These are phyloP conservation scores for Hyparrhenia diplandra DNA, from an alignment of 176 grass and related monocot genomes.

Conservation along the genomic window DNA sequence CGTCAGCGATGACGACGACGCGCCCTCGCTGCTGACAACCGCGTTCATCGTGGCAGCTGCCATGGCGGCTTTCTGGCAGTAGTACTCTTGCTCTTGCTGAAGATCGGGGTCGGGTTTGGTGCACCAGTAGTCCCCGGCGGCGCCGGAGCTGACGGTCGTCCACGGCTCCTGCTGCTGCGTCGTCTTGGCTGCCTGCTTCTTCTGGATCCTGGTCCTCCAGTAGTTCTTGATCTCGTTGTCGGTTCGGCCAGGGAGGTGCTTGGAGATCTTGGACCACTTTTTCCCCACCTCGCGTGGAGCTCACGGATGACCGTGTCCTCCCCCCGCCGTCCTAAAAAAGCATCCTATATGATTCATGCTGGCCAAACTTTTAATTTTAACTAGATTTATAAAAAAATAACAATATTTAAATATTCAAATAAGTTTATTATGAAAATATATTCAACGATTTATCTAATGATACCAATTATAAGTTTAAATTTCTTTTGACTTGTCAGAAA, in stretches of 20 bases:
- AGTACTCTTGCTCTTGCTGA: not conserved
- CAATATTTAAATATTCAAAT: no score
- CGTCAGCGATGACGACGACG: not conserved
- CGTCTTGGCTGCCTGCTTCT: constrained; percentile 18
- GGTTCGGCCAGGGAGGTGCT: constrained; percentile 67
- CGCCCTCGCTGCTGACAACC: not conserved
- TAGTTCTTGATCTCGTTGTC: constrained; percentile 96
- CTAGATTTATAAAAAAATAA: no score
- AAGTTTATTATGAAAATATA: no score
- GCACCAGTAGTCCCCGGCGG: not conserved
- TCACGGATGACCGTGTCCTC: no score
- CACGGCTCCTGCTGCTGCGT: not conserved
- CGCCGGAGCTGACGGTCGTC: not conserved
- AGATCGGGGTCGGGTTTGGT: not conserved
- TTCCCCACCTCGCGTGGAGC: constrained; percentile 40
- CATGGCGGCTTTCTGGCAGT: not conserved
- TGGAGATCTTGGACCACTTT: constrained; percentile 80
- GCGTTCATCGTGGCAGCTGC: not conserved
- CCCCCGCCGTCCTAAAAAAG: no score
- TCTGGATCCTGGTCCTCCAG: constrained; percentile 82
- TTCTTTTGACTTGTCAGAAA: no score
- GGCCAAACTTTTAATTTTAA: no score
- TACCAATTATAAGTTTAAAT: no score
- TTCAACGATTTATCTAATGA: no score
- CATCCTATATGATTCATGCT: no score